Conservation (phyloP, 2,329 filamentous ascomycete genomes). For the Ophiosphaerella herpotricha region DNA sequence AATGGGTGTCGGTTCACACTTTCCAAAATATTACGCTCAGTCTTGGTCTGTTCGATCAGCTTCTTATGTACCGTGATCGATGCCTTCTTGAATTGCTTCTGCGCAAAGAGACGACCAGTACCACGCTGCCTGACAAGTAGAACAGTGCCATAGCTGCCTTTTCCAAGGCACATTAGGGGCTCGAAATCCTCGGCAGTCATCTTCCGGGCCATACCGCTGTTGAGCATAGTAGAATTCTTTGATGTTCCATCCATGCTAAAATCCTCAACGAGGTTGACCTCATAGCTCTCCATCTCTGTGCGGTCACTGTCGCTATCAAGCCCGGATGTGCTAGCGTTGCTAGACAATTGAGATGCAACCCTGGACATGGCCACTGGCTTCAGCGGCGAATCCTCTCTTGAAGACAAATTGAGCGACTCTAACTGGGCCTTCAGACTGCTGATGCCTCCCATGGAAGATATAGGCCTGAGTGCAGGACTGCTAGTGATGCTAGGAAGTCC, state of each 20-base stretch:
- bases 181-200: slow-evolving; percentile 93
- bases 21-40: slow-evolving; percentile 91
- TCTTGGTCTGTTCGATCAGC: slow-evolving; percentile 95
- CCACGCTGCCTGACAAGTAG: slow-evolving; percentile 86
- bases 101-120: slow-evolving; percentile 89
- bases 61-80: slow-evolving; percentile 94
- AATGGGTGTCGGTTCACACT: slow-evolving; percentile 96
- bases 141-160: slow-evolving; percentile 95
- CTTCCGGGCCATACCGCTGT: slow-evolving; percentile 68
- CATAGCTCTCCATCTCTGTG: slow-evolving; percentile 80
- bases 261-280: slow-evolving; percentile 82
- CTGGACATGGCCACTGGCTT: slow-evolving; percentile 42
- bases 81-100: slow-evolving; percentile 98
- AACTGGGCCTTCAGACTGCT: slow-evolving; percentile 81
- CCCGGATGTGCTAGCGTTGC: slow-evolving; percentile 61
- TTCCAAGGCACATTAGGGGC: slow-evolving; percentile 87
- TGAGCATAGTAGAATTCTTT: slow-evolving; percentile 39
- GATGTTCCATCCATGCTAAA: slow-evolving; percentile 67
- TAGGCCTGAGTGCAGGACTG: slow-evolving; percentile 57
- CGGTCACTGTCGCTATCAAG: slow-evolving; percentile 66
- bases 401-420: slow-evolving; percentile 72
- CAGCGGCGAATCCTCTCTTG: slow-evolving; percentile 61
- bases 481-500: slow-evolving; percentile 57
- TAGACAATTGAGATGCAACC: slow-evolving; percentile 53
- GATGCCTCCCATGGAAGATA: slow-evolving; percentile 68